A percentile compares a stretch with the other conserved stretches of the same genome.
phyloP scores from a whole-genome alignment of 208 protist genomes.

The Sergeia podlipaevii region DNA sequence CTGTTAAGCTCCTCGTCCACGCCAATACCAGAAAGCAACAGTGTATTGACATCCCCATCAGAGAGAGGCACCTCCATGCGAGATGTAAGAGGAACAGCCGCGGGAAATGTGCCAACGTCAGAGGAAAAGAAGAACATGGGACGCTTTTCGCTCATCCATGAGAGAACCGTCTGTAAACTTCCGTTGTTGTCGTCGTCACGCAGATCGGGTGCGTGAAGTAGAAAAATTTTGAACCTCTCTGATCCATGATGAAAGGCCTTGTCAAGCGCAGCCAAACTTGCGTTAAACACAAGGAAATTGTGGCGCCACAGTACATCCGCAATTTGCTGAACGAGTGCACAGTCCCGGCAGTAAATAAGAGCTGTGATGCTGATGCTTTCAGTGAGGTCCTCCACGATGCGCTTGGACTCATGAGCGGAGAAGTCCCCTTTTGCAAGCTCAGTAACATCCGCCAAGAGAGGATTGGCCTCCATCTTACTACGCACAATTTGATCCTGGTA shows the following conservation, averaged over 20 bases:
- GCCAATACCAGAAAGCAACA: conserved; percentile 45
- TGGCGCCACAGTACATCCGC: conserved; percentile 41
- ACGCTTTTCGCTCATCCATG: conserved; percentile 38
- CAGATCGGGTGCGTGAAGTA: conserved; percentile 54
- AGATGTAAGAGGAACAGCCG: conserved; percentile 19
- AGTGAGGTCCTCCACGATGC: conserved; percentile 14
- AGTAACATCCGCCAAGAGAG: neutral
- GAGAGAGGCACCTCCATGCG: conserved; percentile 49
- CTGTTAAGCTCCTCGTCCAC: conserved; percentile 36
- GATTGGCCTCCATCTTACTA: conserved; percentile 4
- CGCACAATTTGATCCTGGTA: conserved; percentile 23
- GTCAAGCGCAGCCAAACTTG: conserved; percentile 30
- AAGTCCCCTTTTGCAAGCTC: neutral
- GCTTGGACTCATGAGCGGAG: neutral
- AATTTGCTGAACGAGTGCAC: conserved; percentile 19
- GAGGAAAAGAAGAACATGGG: conserved; percentile 63
- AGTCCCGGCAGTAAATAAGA: conserved; percentile 43
- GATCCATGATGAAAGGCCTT: conserved; percentile 36
- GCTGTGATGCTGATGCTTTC: conserved; percentile 49
- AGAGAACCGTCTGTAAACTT: conserved; percentile 25
- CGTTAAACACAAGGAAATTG: conserved; percentile 53
- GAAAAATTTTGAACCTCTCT: conserved; percentile 60
- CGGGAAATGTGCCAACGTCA: conserved; percentile 12
- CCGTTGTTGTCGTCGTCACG: conserved; percentile 19
- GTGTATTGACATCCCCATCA: conserved; percentile 21